Evolutionary conservation across 164 flowering plant species (phyloP), one percentile per base, ranked within the genome.

Genomic region (Warburgia ugandensis): DNA sequence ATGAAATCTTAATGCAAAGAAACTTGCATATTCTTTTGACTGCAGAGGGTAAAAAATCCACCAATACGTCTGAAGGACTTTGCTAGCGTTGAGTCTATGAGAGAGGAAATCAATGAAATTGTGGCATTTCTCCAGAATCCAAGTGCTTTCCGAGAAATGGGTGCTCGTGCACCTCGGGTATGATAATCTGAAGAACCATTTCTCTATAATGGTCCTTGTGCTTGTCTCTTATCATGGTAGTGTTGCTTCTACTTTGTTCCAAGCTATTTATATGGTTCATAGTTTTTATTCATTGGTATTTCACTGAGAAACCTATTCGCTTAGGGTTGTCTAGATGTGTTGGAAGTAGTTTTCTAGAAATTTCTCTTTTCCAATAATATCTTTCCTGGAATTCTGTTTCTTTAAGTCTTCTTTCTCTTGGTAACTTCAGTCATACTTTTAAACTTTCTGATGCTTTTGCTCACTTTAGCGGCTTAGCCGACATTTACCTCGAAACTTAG

Each of bases 121-220:
- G 97, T 91, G 46, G 84, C 94, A 38, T 91, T 87, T 78, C 77
- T 87, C 49, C 84, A 71, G 70, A 91, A 91, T 68, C 96, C 97
- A 11, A 62, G 65, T 45, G 96, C 90, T 62, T 91, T 84, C 54
- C 77, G 68, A 68, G 87, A 91, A 68, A 81, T 91, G 86, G 96
- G 96, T 59, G 97, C 96, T 26, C 94, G 94, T 48, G 86, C 97
- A 32, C 97, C 97, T 58, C 77, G 90, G 84, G 97, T 90, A 90
- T 71, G 79, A 49, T 53, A 16, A 37, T 9, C 30, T 45, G 20
- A 27, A 11, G n/a, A n/a, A 5, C 14, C 32, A 27, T 27, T 14
- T 44, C 49, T 28, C 12, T 13, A 45, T 27, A 13, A 32, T 22
- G 2, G 22, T 27, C 6, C 25, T 25, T 43, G 4, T 43, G 4